Evolutionary conservation across 345 rosid species (phyloP).

Genomic region (Combretum micranthum): DNA sequence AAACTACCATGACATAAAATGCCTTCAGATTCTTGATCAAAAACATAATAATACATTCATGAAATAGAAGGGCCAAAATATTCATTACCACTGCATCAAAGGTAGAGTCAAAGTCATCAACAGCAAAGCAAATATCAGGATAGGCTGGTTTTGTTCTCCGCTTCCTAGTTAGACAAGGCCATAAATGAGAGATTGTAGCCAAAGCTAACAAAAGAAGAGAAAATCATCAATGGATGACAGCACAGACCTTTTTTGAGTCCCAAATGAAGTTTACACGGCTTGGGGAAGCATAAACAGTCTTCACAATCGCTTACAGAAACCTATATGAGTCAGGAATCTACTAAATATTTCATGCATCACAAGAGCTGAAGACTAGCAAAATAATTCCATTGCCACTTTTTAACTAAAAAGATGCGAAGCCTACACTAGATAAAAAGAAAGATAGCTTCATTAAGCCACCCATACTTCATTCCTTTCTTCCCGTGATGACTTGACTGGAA

Average conservation of each 20-base stretch:
- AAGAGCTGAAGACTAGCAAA: neutral
- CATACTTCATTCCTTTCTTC: too few species aligned
- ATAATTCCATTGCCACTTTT: neutral
- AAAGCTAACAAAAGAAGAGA: slow-evolving; percentile 1
- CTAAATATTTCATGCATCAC: neutral
- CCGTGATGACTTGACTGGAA: too few species aligned
- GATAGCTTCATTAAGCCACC: too few species aligned
- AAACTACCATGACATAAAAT: too few species aligned
- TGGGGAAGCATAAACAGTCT: slow-evolving; percentile 97
- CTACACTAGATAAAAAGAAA: too few species aligned
- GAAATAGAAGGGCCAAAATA: neutral
- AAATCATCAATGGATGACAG: slow-evolving; percentile 4
- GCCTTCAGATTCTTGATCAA: too few species aligned
- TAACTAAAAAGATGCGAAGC: neutral
- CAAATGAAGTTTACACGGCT: slow-evolving; percentile 86
- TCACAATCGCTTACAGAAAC: slow-evolving; percentile 57
- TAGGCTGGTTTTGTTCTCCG: slow-evolving; percentile 88
- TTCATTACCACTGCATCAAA: slow-evolving; percentile 86
- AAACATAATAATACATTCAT: neutral
- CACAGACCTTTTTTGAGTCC: slow-evolving; percentile 73
- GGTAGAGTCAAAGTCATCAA: slow-evolving; percentile 95
- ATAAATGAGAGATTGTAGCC: slow-evolving; percentile 19
- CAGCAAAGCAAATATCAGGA: slow-evolving; percentile 94
- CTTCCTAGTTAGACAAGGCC: slow-evolving; percentile 50
- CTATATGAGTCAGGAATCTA: slow-evolving; percentile 1